phyloP scores from a whole-genome alignment of 495 filamentous ascomycete species.

The Aspergillus carlsbadensis region DNA sequence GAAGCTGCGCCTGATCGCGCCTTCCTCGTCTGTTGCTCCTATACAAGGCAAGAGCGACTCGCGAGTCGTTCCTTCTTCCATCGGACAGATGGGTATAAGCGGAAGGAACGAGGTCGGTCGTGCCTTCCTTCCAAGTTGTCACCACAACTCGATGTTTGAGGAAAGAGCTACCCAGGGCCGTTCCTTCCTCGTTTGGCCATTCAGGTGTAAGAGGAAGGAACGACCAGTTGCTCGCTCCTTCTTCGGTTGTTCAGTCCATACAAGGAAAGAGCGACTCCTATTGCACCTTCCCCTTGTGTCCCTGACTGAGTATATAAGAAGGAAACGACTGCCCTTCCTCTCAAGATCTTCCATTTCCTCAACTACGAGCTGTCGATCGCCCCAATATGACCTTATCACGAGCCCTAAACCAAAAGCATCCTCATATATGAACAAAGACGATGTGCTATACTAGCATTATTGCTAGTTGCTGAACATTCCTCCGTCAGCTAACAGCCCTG shows the following conservation, averaged over 20 bases:
- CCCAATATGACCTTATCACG: too few relatives aligned
- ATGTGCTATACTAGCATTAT: conserved; percentile 1
- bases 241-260: too few relatives aligned
- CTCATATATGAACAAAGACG: too few relatives aligned
- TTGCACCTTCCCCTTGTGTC: background rate
- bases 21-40: background rate
- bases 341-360: background rate
- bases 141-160: too few relatives aligned
- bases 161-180: background rate
- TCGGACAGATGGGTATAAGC: background rate
- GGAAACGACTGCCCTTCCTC: too few relatives aligned
- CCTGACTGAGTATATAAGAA: too few relatives aligned
- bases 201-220: background rate
- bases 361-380: too few relatives aligned
- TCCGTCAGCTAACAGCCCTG: conserved; percentile 26
- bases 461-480: conserved; percentile 23
- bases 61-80: background rate
- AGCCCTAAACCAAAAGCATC: too few relatives aligned
- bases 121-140: too few relatives aligned
- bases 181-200: background rate
- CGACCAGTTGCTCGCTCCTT: background rate
- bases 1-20: background rate
- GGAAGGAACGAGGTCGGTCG: too few relatives aligned
- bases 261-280: too few relatives aligned
- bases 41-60: background rate